These are phyloP conservation scores for Talaromyces sp. DNA, from an alignment of 2,329 filamentous ascomycete genomes.

Conservation along the genomic window DNA sequence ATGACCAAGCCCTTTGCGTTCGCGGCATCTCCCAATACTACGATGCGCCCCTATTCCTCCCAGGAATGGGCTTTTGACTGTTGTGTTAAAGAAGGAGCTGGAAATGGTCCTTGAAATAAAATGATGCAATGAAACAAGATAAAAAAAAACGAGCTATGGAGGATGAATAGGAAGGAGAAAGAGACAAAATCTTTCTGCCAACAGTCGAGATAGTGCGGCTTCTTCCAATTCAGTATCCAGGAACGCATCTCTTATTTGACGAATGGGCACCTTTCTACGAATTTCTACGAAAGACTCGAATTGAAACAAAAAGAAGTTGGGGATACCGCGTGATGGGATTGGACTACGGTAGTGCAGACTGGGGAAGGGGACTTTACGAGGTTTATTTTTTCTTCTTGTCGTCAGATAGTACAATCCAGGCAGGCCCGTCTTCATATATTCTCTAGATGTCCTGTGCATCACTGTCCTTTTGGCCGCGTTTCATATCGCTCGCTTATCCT, in stretches of 20 bases:
- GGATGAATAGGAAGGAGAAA: background rate
- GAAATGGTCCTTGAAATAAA: background rate
- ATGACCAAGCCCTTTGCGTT: constrained; percentile 42
- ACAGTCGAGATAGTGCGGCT: background rate
- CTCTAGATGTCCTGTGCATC: no score
- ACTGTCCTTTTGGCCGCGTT: no score
- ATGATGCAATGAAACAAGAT: background rate
- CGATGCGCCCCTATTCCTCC: background rate
- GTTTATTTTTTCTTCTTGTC: constrained; percentile 20
- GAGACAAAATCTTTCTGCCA: background rate
- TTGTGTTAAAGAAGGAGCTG: background rate
- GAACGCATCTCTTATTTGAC: background rate
- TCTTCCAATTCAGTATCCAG: background rate
- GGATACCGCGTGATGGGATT: constrained; percentile 1
- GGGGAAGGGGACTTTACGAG: constrained; percentile 16
- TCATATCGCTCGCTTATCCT: no score
- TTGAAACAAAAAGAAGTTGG: constrained; percentile 1
- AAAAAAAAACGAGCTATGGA: background rate
- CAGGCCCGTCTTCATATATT: constrained; percentile 24
- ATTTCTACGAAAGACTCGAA: constrained; percentile 1
- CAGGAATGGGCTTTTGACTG: constrained; percentile 9
- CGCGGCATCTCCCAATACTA: constrained; percentile 36
- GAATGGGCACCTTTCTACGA: background rate
- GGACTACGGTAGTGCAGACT: constrained; percentile 2
- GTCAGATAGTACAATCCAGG: constrained; percentile 29